These are phyloP conservation scores for Capsicum rhomboideum DNA, from an alignment of 257 asterid species.

Conservation along the genomic window DNA sequence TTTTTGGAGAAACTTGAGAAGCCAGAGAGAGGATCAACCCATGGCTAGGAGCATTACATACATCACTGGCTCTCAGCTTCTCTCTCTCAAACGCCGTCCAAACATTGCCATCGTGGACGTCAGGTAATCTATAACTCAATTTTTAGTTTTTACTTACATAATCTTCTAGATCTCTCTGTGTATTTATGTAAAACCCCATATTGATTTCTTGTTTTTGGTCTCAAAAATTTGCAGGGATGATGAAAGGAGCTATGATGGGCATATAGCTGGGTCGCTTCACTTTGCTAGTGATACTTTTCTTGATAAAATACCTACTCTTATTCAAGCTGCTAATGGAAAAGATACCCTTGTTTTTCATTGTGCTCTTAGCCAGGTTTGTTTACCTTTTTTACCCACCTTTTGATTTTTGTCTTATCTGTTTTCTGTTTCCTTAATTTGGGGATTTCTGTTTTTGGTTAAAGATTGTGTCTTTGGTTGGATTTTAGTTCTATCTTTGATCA, in stretches of 20 bases:
- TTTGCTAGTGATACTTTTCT: constrained; percentile 64
- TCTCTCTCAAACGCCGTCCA: constrained; percentile 51
- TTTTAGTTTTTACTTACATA: neutral
- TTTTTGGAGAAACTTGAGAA: neutral
- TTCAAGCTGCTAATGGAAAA: constrained; percentile 66
- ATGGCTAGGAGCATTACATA: constrained; percentile 69
- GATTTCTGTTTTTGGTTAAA: neutral
- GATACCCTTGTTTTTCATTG: constrained; percentile 95
- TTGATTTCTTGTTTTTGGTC: neutral
- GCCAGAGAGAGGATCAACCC: neutral
- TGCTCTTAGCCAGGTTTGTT: constrained; percentile 90
- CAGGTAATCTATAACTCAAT: constrained; percentile 27
- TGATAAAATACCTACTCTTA: constrained; percentile 58
- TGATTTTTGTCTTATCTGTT: neutral
- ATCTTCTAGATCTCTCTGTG: neutral
- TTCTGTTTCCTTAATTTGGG: neutral
- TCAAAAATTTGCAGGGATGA: constrained; percentile 78
- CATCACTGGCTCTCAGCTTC: constrained; percentile 72
- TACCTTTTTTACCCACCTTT: neutral
- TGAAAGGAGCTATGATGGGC: constrained; percentile 89
- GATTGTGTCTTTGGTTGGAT: neutral
- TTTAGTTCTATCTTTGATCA: neutral
- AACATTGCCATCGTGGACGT: constrained; percentile 79
- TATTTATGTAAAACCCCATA: neutral
- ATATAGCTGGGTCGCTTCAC: constrained; percentile 90